Evolutionary conservation across 1,139 yeast genomes (phyloP), one percentile per base, ranked within the genome.

Genomic region (Pichia inconspicua): DNA sequence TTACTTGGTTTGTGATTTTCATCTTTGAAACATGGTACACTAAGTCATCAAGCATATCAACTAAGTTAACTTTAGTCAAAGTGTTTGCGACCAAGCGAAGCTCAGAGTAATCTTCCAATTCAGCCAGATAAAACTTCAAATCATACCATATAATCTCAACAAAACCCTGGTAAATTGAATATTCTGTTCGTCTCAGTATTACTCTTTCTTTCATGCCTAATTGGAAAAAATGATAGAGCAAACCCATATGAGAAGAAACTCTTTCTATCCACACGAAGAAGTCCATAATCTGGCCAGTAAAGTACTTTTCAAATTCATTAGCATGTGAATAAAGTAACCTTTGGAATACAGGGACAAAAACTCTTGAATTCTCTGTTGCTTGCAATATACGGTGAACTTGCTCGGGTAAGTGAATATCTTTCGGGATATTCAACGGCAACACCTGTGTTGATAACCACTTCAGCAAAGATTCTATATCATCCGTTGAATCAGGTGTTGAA

Each of bases 1-100:
- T 36, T 6, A 51, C 41, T 36, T 58, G 60, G 48, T 70, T 58
- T 79, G 80, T 78, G 34, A 80, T 74, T 48, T 70, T 70, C 3
- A 58, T 57, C 12, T 74, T 69, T 2, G 79, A 66, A 4, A 74
- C 56, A 41, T 69, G 66, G 10, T 78, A 66, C 3, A 80, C 61
- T 5, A 73, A 58, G 43, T 65, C 63, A 49, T 71, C 67, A 32
- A 73, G 53, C 32, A 68, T 68, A 39, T 69, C 67, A 1, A 54
- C 58, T 47, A 74, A 46, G 17, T 54, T 53, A 5, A 58, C 51
- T 11, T 48, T 50, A 34, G 43, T 48, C 5, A 60, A 41, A 4
- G 54, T 41, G 17, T 45, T 48, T 1, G 49, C 34, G n/a, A 47
- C 42, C 8, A 34, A 22, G 7, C 28, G 38, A 8, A 50, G 34